Conservation (phyloP, 306 rosid species). For the Lathyrus tuberosus region DNA sequence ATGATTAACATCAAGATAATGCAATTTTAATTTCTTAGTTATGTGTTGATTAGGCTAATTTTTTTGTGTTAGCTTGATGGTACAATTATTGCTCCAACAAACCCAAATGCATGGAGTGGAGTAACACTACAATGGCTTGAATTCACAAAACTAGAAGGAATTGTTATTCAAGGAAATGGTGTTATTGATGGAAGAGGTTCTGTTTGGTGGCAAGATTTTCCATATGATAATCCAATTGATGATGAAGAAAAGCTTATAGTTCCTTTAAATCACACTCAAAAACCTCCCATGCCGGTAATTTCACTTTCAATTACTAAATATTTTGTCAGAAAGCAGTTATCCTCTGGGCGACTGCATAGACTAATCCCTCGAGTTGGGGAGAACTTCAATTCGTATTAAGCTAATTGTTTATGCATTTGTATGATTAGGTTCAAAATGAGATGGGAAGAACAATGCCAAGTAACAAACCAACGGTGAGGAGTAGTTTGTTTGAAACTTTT, state of each 20-base stretch:
- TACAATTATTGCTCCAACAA: slow-evolving; percentile 84
- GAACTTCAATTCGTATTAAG: neutral
- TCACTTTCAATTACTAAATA: neutral
- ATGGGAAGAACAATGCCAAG: slow-evolving; percentile 73
- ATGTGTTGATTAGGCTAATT: slow-evolving; percentile 11
- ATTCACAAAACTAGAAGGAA: slow-evolving; percentile 73
- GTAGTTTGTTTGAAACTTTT: slow-evolving; percentile 15
- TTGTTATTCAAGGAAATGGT: slow-evolving; percentile 85
- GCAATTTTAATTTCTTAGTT: neutral
- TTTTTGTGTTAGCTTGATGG: slow-evolving; percentile 73
- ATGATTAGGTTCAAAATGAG: slow-evolving; percentile 65
- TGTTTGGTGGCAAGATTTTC: slow-evolving; percentile 81
- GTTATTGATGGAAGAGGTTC: slow-evolving; percentile 91
- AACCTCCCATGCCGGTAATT: slow-evolving; percentile 71
- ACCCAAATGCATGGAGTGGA: slow-evolving; percentile 71
- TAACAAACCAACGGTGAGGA: slow-evolving; percentile 90
- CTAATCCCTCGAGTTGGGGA: too few species aligned
- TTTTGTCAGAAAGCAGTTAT: neutral
- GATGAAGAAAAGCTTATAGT: slow-evolving; percentile 74
- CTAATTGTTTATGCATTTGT: slow-evolving; percentile 35
- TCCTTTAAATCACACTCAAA: slow-evolving; percentile 63
- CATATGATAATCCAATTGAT: slow-evolving; percentile 70
- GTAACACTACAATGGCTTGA: slow-evolving; percentile 84
- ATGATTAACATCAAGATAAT: neutral
- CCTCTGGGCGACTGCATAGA: too few species aligned